Evolutionary conservation across 441 rosid genomes (phyloP).

Genomic region (Raphanus hybrid): DNA sequence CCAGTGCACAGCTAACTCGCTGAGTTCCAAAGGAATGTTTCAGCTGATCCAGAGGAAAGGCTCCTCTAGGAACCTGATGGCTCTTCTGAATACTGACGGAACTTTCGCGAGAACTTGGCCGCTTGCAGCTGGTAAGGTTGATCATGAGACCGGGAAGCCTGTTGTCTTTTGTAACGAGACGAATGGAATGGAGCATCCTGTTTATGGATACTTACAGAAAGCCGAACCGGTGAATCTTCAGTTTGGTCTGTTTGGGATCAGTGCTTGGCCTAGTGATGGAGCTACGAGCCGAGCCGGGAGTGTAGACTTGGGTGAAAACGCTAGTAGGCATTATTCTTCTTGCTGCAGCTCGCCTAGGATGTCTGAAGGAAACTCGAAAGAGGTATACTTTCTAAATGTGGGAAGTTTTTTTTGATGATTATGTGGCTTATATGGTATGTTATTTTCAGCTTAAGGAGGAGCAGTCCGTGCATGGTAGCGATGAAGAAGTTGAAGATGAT

Average conservation of each 20-base stretch:
- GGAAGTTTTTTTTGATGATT: conserved; percentile 2
- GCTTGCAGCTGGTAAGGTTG: conserved; percentile 56
- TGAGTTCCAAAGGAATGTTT: conserved; percentile 96
- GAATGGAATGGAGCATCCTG: conserved; percentile 61
- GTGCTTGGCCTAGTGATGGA: conserved; percentile 98
- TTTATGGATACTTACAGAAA: conserved; percentile 83
- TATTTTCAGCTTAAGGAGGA: conserved; percentile 77
- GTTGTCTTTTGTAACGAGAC: conserved; percentile 42
- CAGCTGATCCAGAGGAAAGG: conserved; percentile 93
- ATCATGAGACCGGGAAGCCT: conserved; percentile 55
- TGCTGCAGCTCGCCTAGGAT: conserved; percentile 95
- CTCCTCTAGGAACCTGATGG: conserved; percentile 96
- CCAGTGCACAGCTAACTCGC: conserved; percentile 87
- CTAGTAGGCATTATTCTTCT: conserved; percentile 83
- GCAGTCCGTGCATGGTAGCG: conserved; percentile 89
- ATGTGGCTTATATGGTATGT: neutral
- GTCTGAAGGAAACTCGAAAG: conserved; percentile 86
- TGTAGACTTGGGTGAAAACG: conserved; percentile 76
- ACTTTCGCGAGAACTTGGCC: conserved; percentile 98
- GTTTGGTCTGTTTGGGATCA: conserved; percentile 91
- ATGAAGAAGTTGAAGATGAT: conserved; percentile 86
- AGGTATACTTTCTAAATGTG: conserved; percentile 45
- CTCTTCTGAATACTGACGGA: conserved; percentile 90
- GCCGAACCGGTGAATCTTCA: conserved; percentile 96
- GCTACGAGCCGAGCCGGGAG: conserved; percentile 92